Evolutionary conservation across 768 basidiomycete species (phyloP).

Genomic region (Xerocomellus amylosporus): DNA sequence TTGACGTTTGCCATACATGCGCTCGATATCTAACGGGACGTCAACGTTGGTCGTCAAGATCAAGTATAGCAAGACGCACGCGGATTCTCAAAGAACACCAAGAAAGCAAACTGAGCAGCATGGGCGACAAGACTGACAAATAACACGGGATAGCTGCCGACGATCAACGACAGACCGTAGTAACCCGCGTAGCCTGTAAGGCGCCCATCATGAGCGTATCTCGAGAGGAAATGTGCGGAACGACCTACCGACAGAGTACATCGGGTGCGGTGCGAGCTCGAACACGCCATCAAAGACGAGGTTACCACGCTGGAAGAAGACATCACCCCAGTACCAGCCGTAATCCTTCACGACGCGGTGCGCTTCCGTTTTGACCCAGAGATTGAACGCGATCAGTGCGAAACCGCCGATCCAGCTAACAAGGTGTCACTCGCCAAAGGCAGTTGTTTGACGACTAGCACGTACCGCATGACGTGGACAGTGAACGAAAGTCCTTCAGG

Average conservation of each 20-base stretch:
- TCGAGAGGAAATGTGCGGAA: neutral
- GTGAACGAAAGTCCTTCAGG: slow-evolving; percentile 70
- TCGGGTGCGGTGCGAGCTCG: slow-evolving; percentile 88
- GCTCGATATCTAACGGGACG: slow-evolving; percentile 70
- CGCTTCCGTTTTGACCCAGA: slow-evolving; percentile 98
- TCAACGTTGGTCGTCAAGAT: neutral
- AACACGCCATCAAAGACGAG: slow-evolving; percentile 98
- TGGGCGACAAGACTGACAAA: slow-evolving; percentile 94
- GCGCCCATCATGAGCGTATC: neutral
- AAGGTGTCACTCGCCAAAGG: slow-evolving; percentile 1
- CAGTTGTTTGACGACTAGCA: neutral
- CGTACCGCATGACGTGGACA: slow-evolving; percentile 75
- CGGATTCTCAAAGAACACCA: slow-evolving; percentile 95
- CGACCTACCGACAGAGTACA: slow-evolving; percentile 82
- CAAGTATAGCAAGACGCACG: slow-evolving; percentile 51
- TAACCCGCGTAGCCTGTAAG: slow-evolving; percentile 87
- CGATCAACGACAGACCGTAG: slow-evolving; percentile 90
- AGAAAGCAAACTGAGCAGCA: slow-evolving; percentile 94
- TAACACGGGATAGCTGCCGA: slow-evolving; percentile 84
- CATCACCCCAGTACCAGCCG: slow-evolving; percentile 97
- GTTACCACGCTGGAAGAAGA: slow-evolving; percentile 89
- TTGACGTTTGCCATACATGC: slow-evolving; percentile 91
- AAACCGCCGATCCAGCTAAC: slow-evolving; percentile 84
- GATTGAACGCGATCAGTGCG: slow-evolving; percentile 86
- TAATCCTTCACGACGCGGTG: slow-evolving; percentile 98